phyloP scores from a whole-genome alignment of 2,329 filamentous ascomycete species.

The Dactylellina cionopaga region DNA sequence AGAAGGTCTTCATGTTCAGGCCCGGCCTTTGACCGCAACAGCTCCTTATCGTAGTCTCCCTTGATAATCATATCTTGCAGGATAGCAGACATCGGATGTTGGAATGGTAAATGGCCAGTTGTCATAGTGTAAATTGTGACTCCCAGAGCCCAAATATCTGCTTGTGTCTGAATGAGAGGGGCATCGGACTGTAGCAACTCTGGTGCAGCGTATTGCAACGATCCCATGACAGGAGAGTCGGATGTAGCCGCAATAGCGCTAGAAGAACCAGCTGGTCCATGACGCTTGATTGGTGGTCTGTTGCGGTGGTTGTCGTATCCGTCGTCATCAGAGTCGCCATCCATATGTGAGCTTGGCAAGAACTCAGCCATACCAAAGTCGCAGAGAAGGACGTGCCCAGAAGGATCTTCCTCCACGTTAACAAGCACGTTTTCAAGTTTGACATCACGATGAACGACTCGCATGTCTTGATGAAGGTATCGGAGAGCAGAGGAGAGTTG shows the following conservation, averaged over 20 bases:
- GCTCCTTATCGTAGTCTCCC: slow-evolving; percentile 69
- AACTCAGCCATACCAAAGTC: slow-evolving; percentile 78
- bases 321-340: slow-evolving; percentile 64
- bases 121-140: slow-evolving; percentile 71
- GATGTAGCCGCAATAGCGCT: slow-evolving; percentile 71
- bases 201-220: slow-evolving; percentile 64
- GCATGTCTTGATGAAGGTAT: slow-evolving; percentile 74
- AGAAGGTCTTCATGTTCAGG: slow-evolving; percentile 63
- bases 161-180: slow-evolving; percentile 63
- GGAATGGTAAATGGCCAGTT: slow-evolving; percentile 71
- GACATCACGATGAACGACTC: slow-evolving; percentile 74
- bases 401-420: slow-evolving; percentile 63
- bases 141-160: slow-evolving; percentile 75
- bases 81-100: slow-evolving; percentile 69
- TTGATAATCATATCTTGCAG: slow-evolving; percentile 69
- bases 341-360: slow-evolving; percentile 66
- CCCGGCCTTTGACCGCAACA: slow-evolving; percentile 59
- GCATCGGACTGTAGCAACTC: slow-evolving; percentile 60
- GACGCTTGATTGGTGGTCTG: slow-evolving; percentile 64
- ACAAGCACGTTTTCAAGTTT: slow-evolving; percentile 76
- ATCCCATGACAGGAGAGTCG: slow-evolving; percentile 60
- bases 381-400: slow-evolving; percentile 70
- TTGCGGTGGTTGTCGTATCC: slow-evolving; percentile 63
- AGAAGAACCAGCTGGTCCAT: slow-evolving; percentile 68
- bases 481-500: slow-evolving; percentile 73